Evolutionary conservation across 1,139 yeast genomes (phyloP).

Genomic region (Pichia sorboxylosa): DNA sequence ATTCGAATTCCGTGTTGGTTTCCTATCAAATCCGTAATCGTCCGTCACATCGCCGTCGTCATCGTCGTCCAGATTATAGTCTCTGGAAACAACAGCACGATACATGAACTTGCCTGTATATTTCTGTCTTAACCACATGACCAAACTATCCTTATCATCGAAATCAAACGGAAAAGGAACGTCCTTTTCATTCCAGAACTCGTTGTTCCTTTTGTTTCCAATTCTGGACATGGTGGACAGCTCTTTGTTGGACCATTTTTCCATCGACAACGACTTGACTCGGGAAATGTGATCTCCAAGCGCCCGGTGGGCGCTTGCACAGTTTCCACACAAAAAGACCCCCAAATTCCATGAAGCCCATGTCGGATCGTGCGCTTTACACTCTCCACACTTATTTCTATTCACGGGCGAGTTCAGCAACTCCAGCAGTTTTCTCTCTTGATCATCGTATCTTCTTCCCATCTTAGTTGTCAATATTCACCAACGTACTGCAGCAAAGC

Average conservation of each 20-base stretch:
- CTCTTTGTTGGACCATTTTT: slow-evolving; percentile 59
- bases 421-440: slow-evolving; percentile 13
- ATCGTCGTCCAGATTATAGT: slow-evolving; percentile 17
- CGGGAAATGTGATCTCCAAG: slow-evolving; percentile 64
- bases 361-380: slow-evolving; percentile 52
- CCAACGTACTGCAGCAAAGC: too few species aligned
- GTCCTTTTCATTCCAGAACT: slow-evolving; percentile 49
- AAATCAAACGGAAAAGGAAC: slow-evolving; percentile 64
- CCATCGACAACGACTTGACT: slow-evolving; percentile 74
- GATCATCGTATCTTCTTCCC: background rate
- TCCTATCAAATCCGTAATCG: slow-evolving; percentile 11
- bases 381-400: slow-evolving; percentile 62
- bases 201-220: slow-evolving; percentile 55
- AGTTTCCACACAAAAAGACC: slow-evolving; percentile 61
- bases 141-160: slow-evolving; percentile 49
- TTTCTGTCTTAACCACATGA: slow-evolving; percentile 41
- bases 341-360: slow-evolving; percentile 44
- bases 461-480: too few species aligned
- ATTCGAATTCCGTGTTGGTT: background rate
- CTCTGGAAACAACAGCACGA: slow-evolving; percentile 21
- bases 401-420: slow-evolving; percentile 32
- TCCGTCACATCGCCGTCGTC: slow-evolving; percentile 10
- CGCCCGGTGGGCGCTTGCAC: slow-evolving; percentile 70
- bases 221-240: slow-evolving; percentile 45
- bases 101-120: slow-evolving; percentile 39